Evolutionary conservation across 768 basidiomycete genomes (phyloP), one percentile per base, ranked within the genome.

Genomic region (Russula ochroleuca): DNA sequence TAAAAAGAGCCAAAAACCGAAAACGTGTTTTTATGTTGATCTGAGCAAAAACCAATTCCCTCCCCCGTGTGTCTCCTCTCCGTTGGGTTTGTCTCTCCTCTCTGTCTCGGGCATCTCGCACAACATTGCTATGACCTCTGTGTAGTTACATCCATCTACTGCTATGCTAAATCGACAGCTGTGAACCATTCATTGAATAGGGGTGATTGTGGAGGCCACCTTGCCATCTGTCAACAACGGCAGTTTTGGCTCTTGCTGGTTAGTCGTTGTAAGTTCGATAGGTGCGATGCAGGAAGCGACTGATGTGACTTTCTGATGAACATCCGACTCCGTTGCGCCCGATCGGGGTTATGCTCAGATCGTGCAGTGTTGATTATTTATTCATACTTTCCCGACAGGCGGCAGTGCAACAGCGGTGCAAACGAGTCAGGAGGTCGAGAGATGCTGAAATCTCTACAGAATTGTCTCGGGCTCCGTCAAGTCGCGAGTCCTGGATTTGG

Each of bases 331-430:
- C 9, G n/a, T 28, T 21, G 25, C 49, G 21, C 49, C 40, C 35
- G 62, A 63, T 63, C 62, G 55, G 55, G 47, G 35, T 35, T 10
- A 35, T 7, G 35, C 4, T 35, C n/a, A 35, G 35, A 35, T 35
- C 35, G 35, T 35, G 35, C 35, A 10, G 35, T 7, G 19, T 43
- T n/a, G n/a, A 43, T 19, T 43, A 4, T 10, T 10, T 40, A 40
- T 40, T 40, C 17, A 19, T n/a, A 19, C 7, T n/a, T 13, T 47
- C 45, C 21, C n/a, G n/a, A 47, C 45, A 47, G 45, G 21, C 40
- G 33, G 59, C 59, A 37, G 59, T 61, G 59, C 60, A 61, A 47
- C n/a, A 47, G 60, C 60, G 19, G 60, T 61, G 60, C 60, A 61
- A 31, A 57, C 43, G 43, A 57, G 31, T 57, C 56, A 57, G 56